Conservation (phyloP, 108 stramenopile genomes). For the Schizochytrium sp. region DNA sequence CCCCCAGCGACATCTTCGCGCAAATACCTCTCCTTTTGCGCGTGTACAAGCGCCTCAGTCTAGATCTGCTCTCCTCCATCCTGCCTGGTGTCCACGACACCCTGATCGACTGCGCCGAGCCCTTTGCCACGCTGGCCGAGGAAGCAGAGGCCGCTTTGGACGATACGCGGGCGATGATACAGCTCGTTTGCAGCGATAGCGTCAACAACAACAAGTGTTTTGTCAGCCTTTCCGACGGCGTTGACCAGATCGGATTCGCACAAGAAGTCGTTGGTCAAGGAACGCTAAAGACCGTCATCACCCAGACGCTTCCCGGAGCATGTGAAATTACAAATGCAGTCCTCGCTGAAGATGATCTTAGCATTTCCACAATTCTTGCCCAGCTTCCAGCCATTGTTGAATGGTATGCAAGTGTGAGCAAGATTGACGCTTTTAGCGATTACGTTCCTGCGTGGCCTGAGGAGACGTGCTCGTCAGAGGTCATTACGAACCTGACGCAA, state of each 20-base stretch:
- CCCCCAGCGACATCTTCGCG: background rate
- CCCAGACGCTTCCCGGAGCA: background rate
- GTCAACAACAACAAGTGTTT: background rate
- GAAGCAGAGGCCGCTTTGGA: background rate
- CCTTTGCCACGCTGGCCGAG: background rate
- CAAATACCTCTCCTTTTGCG: background rate
- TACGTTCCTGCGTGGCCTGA: background rate
- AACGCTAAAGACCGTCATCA: background rate
- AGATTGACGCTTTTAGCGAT: background rate
- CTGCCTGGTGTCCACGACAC: conserved; percentile 4
- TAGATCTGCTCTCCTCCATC: background rate
- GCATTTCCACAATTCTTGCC: background rate
- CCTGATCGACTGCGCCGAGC: background rate
- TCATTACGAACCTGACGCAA: background rate
- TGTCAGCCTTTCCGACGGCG: background rate
- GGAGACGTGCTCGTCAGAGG: background rate
- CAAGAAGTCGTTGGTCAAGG: background rate
- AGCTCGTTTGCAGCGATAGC: background rate
- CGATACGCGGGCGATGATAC: background rate
- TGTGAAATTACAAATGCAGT: background rate
- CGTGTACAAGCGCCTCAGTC: background rate
- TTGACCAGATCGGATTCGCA: background rate
- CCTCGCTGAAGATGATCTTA: background rate
- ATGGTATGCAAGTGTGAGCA: background rate
- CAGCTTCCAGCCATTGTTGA: background rate